These are phyloP conservation scores for Cyclotella atomus DNA, from an alignment of 108 stramenopile genomes.

Conservation along the genomic window DNA sequence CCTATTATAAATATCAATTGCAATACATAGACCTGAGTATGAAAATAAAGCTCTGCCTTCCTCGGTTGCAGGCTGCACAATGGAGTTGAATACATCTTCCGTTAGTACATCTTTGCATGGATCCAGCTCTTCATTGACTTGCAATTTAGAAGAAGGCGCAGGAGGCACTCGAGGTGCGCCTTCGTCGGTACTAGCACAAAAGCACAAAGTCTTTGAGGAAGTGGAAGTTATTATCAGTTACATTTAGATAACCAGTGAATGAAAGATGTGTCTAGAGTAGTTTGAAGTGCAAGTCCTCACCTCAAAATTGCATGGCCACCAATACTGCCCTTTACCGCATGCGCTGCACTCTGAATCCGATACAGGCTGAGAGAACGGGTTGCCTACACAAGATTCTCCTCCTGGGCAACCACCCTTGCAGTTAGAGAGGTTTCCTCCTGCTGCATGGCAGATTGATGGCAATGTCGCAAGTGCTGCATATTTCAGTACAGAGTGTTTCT, in stretches of 20 bases:
- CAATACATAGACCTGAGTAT: constrained; percentile 42
- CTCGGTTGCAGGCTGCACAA: constrained; percentile 30
- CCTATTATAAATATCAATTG: constrained; percentile 33
- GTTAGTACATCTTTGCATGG: constrained; percentile 39
- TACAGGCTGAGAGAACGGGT: constrained; percentile 36
- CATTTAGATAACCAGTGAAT: no score
- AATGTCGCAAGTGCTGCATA: background rate
- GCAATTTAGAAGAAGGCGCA: constrained; percentile 29
- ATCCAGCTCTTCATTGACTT: constrained; percentile 28
- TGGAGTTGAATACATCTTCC: constrained; percentile 33
- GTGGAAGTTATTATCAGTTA: no score
- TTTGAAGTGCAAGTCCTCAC: background rate
- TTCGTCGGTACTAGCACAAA: constrained; percentile 18
- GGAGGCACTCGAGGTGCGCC: constrained; percentile 40
- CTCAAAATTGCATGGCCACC: constrained; percentile 57
- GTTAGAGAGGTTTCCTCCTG: constrained; percentile 38
- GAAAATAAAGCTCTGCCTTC: constrained; percentile 31
- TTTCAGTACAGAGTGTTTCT: background rate
- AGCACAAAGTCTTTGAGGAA: constrained; percentile 29
- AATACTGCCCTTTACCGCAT: constrained; percentile 34
- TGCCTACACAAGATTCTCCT: constrained; percentile 44
- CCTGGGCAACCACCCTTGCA: constrained; percentile 44
- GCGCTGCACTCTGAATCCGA: constrained; percentile 30
- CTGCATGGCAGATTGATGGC: background rate
- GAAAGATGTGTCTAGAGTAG: no score